These are phyloP conservation scores for Blastocystis sp. DNA, from an alignment of 352 stramenopile species.

Conservation along the genomic window DNA sequence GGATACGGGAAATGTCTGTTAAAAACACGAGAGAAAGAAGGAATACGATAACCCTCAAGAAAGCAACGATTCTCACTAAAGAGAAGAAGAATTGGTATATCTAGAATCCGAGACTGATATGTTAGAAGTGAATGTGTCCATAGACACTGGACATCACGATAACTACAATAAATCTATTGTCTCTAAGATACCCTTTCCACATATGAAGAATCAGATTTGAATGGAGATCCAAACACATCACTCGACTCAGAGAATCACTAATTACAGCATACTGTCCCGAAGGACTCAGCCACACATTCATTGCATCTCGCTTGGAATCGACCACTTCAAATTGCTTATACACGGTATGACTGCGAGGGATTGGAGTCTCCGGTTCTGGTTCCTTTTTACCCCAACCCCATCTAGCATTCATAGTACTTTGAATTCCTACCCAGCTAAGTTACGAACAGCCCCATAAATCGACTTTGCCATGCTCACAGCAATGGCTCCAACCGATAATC, in stretches of 20 bases:
- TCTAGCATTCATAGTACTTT: not conserved
- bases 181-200: constrained; percentile 11
- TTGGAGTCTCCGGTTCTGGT: not conserved
- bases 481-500: not conserved
- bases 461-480: not conserved
- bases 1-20: constrained; percentile 16
- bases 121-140: constrained; percentile 3
- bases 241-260: constrained; percentile 1
- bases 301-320: not conserved
- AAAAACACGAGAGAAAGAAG: not conserved
- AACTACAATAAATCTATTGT: not conserved
- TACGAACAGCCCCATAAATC: constrained; percentile 18
- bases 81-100: not conserved
- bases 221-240: not conserved
- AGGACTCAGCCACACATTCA: not conserved
- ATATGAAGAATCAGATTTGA: not conserved
- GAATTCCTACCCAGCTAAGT: not conserved
- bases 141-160: constrained; percentile 42
- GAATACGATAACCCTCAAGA: constrained; percentile 42
- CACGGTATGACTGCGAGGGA: not conserved
- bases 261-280: not conserved
- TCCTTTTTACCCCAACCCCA: constrained; percentile 2
- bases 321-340: not conserved
- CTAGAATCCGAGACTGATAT: not conserved
- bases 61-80: constrained; percentile 39